Percentiles rank a stretch among this genome's conserved stretches.
These are phyloP conservation scores for Coccomyxa subellipsoidea DNA, from an alignment of 163 green algal species.

Conservation along the genomic window DNA sequence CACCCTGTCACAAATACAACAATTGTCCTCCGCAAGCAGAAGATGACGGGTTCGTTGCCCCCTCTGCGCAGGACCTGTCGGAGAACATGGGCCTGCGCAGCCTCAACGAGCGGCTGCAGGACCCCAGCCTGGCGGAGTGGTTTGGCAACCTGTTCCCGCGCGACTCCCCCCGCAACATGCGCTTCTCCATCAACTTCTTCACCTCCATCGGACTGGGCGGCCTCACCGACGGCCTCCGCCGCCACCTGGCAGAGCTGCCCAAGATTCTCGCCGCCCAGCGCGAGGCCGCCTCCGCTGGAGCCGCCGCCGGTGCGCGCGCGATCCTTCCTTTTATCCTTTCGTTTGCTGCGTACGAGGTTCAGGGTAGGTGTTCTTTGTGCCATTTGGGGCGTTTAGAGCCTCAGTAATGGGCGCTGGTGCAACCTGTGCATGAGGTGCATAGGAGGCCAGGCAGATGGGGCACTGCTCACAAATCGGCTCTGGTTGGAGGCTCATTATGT, in stretches of 20 bases:
- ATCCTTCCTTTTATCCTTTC: no score
- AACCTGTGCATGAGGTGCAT: no score
- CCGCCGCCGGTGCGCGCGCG: not conserved
- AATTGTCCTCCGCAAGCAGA: not conserved
- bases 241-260: conserved; percentile 67
- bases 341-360: no score
- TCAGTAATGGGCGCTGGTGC: no score
- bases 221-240: conserved; percentile 90
- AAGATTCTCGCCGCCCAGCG: conserved; percentile 42
- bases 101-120: conserved; percentile 77
- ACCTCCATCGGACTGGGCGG: conserved; percentile 94
- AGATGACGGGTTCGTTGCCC: not conserved
- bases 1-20: not conserved
- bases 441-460: no score
- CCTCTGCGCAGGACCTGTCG: conserved; percentile 67
- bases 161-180: conserved; percentile 78
- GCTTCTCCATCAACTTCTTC: conserved; percentile 98
- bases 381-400: no score
- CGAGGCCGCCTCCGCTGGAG: conserved; percentile 22
- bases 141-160: conserved; percentile 80
- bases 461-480: no score
- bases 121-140: conserved; percentile 55
- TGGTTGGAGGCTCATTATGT: no score
- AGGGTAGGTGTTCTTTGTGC: no score
- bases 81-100: conserved; percentile 79